Base-by-base conservation (phyloP, 2,329 filamentous ascomycete species). In the Colletotrichum sojae region DNA sequence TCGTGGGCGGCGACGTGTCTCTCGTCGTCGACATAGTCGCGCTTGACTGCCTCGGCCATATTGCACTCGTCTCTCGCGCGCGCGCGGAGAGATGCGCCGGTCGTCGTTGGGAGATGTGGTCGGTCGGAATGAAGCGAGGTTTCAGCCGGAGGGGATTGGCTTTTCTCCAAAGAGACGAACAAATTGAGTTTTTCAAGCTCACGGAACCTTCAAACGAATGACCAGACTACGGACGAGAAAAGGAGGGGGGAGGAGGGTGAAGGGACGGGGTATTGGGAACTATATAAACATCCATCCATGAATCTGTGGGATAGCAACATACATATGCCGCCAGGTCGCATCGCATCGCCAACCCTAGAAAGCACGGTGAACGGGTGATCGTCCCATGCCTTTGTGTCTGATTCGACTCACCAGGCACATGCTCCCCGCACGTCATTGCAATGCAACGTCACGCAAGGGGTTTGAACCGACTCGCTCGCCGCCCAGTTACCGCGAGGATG, bases 401-500 rank as follows among this genome's bases (percentile, higher is more conserved):
- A 31, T 31, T 46, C 45, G 43, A 46, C 25, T 45, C 45, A 15
- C 43, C 18, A 31, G 36, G 18, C 12, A 10, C 27, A 12, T 9
- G 15, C 31, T 27, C 48, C 48, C 67, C 57, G 67, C 67, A 68
- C 57, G 63, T 68, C 67, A 63, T 70, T 27, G 52, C 45, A 57
- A n/a, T 70, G 63, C 63, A 70, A 67, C 67, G 57, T 70, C 67
- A 63, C 67, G 63, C 67, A 63, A 70, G 58, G 58, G 57, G 39
- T 51, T 51, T 36, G 31, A 18, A 39, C 22, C 43, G 61, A 52
- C 55, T 66, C 49, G 27, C 61, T 69, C 43, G 61, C 55, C 39
- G 43, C 22, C 13, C n/a, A 18, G 43, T 40, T 31, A 43, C 25
- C 51, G 46, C 46, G 31, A 55, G 43, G n/a, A 20, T 54, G 49